These are phyloP conservation scores for Boechera divaricarpa DNA, from an alignment of 345 rosid species.

Conservation along the genomic window DNA sequence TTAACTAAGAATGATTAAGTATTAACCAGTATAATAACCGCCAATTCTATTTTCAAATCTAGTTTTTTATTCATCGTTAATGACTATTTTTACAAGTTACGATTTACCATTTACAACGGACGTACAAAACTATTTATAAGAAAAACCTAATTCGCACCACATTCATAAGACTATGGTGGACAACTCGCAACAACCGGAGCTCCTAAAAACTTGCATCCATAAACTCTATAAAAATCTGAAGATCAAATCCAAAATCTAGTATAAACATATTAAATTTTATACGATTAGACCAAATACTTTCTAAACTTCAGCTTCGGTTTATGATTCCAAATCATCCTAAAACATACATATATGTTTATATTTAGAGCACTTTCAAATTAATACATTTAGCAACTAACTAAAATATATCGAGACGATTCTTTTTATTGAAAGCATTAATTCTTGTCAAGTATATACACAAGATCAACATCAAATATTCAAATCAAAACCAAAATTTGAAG, in stretches of 20 bases:
- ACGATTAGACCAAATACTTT: not conserved
- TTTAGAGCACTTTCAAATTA: not conserved
- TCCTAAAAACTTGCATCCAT: not conserved
- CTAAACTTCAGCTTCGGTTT: not conserved
- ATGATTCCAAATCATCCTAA: not conserved
- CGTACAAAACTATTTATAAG: not conserved
- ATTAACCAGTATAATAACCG: not conserved
- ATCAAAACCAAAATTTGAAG: conserved; percentile 28
- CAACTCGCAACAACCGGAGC: too few relatives aligned
- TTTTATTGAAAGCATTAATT: conserved; percentile 31
- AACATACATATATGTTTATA: not conserved
- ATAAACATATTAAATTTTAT: not conserved
- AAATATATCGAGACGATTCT: not conserved
- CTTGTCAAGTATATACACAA: conserved; percentile 36
- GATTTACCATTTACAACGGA: not conserved
- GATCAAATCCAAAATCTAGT: not conserved
- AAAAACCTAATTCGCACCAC: too few relatives aligned
- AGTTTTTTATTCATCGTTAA: not conserved
- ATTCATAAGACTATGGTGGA: too few relatives aligned
- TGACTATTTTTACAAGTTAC: not conserved
- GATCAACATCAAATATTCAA: conserved; percentile 36
- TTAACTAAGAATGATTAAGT: not conserved
- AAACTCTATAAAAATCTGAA: not conserved
- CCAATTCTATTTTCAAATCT: not conserved
- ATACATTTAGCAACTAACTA: not conserved